Percentiles rank a stretch among this genome's conserved stretches.
Conservation (phyloP, 2,329 filamentous ascomycete genomes). For the Septoria linicola region DNA sequence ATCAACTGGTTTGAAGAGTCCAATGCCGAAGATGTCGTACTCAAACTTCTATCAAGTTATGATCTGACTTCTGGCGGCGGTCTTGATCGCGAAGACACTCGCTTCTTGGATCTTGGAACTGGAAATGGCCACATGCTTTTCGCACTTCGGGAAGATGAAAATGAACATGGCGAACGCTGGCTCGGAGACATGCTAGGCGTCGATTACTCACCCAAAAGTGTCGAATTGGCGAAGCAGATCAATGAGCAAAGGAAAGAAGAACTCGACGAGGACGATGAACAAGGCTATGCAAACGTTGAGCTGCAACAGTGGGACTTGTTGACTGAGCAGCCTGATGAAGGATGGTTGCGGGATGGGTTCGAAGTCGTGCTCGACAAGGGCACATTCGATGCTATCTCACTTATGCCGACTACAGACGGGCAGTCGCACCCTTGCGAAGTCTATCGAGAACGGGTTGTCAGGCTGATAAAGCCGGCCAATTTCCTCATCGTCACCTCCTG, state of each 20-base stretch:
- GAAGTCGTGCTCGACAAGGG: conserved; percentile 97
- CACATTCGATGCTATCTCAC: conserved; percentile 90
- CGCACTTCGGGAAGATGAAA: conserved; percentile 64
- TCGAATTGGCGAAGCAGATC: conserved; percentile 71
- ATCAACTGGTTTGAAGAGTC: conserved; percentile 97
- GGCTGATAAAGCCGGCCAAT: conserved; percentile 68
- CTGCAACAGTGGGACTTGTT: conserved; percentile 58
- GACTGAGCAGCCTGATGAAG: conserved; percentile 40
- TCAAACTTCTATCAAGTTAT: conserved; percentile 61
- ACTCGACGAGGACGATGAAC: conserved; percentile 14
- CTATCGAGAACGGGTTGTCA: conserved; percentile 68
- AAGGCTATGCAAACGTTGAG: conserved; percentile 35
- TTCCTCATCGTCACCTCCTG: conserved; percentile 88
- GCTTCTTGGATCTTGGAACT: conserved; percentile 84
- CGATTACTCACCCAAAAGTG: conserved; percentile 77
- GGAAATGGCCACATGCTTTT: conserved; percentile 94
- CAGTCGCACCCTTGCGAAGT: conserved; percentile 58
- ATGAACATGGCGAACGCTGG: conserved; percentile 51
- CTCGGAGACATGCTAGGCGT: conserved; percentile 73
- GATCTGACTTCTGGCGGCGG: conserved; percentile 44
- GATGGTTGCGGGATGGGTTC: conserved; percentile 67
- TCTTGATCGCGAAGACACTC: conserved; percentile 48
- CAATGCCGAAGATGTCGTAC: conserved; percentile 77
- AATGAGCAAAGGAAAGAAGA: conserved; percentile 22
- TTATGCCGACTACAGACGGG: conserved; percentile 44